These are phyloP conservation scores for Eutrema yunnanense DNA, from an alignment of 345 rosid species.

Conservation along the genomic window DNA sequence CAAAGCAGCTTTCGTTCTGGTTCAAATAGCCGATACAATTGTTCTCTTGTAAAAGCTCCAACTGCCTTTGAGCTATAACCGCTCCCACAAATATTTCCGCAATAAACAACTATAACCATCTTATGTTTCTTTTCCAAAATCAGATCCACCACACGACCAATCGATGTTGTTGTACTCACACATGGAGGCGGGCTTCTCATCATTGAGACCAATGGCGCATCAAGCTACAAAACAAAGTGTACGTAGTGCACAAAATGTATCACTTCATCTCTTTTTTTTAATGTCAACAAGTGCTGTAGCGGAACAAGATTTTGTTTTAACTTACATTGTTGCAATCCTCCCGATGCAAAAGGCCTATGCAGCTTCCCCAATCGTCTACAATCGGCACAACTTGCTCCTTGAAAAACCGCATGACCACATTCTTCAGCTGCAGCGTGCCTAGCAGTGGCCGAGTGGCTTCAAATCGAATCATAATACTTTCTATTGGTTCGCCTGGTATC, in stretches of 20 bases:
- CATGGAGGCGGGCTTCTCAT: constrained; percentile 70
- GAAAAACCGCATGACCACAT: constrained; percentile 58
- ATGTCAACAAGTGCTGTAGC: background rate
- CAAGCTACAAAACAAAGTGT: constrained; percentile 39
- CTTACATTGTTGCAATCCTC: constrained; percentile 64
- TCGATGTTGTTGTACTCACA: constrained; percentile 50
- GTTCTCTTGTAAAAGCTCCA: constrained; percentile 57
- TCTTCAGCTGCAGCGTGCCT: constrained; percentile 40
- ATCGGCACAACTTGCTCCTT: constrained; percentile 57
- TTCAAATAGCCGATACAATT: constrained; percentile 37
- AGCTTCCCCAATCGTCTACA: constrained; percentile 62
- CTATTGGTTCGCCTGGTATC: constrained; percentile 50
- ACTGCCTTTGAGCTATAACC: constrained; percentile 40
- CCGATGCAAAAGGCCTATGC: constrained; percentile 66
- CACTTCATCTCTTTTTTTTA: background rate
- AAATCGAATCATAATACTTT: constrained; percentile 52
- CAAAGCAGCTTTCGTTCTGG: constrained; percentile 26
- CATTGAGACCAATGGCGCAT: constrained; percentile 50
- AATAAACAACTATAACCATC: constrained; percentile 57
- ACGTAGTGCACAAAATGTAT: background rate
- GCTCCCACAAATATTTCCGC: constrained; percentile 27
- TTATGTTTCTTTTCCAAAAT: constrained; percentile 51
- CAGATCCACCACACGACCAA: constrained; percentile 52
- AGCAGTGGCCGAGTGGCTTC: constrained; percentile 52
- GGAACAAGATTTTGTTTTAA: background rate